Evolutionary conservation across 2,329 filamentous ascomycete species (phyloP), one percentile per base, ranked within the genome.

Genomic region (Ascosphaera aggregata): DNA sequence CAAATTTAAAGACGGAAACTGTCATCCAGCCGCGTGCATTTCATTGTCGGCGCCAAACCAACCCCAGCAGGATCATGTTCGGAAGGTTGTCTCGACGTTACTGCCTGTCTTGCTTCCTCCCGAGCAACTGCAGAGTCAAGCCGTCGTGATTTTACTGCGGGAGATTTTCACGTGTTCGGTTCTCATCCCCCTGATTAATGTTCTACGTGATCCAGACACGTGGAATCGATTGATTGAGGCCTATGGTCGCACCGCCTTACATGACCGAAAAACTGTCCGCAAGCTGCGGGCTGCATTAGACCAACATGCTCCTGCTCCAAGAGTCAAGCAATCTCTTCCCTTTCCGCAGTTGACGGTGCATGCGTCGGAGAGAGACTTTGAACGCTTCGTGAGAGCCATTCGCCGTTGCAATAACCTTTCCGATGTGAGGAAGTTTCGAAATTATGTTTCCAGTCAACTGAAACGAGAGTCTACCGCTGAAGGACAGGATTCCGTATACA

Each of bases 171-270:
- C 82, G 17, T 94, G 89, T 55, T 81, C 82, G n/a, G 76, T 98
- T 31, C 62, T 98, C 30, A 75, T 73, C 34, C 89, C 89, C 1
- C 62, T 91, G 17, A 66, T 94, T 52, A 73, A 77, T 48, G 63
- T 84, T 44, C 62, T 98, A 15, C 72, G 80, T 3, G 86, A 98
- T 48, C 85, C 91, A 1, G 91, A 98, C 59, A 92, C 79, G 7
- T 98, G 86, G 86, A 95, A 98, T 50, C 85, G 94, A 55, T 58
- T 93, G 43, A 82, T 95, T 67, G 86, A 95, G 56, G 85, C 76
- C 41, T 82, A 78, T 56, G 75, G 84, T 15, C 75, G 80, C 38
- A 77, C 78, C 18, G 77, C 92, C 62, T 66, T 98, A 34, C 89
- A 95, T 55, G 91, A 98, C 54, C 73, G 91, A 30, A 95, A 92